Conservation (phyloP, 768 basidiomycete species). For the Hygrocybe coccinea region DNA sequence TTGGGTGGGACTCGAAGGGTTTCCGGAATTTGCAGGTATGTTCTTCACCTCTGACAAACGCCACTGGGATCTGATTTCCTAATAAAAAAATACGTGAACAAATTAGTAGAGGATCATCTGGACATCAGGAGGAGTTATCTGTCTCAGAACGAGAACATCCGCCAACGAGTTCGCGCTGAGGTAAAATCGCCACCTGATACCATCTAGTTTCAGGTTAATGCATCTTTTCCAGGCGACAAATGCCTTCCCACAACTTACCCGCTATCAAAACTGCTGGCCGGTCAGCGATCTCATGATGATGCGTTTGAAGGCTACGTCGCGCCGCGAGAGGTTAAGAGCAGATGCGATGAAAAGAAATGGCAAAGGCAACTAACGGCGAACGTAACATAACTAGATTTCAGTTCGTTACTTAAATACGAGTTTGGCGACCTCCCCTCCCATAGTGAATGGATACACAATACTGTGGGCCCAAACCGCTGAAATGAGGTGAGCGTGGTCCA, state of each 20-base stretch:
- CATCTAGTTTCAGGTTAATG: neutral
- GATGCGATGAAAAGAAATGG: no score
- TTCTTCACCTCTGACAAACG: neutral
- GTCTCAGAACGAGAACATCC: slow-evolving; percentile 1
- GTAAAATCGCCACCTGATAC: slow-evolving; percentile 2
- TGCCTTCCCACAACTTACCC: neutral
- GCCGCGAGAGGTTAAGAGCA: neutral
- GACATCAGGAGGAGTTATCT: slow-evolving; percentile 9
- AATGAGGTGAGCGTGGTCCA: no score
- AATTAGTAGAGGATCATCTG: slow-evolving; percentile 11
- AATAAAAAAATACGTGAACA: slow-evolving; percentile 4
- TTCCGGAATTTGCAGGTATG: slow-evolving; percentile 21
- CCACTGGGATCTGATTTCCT: no score
- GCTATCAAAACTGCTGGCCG: slow-evolving; percentile 4
- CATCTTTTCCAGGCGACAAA: neutral
- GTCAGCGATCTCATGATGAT: slow-evolving; percentile 1
- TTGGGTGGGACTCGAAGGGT: slow-evolving; percentile 17
- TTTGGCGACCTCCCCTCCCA: no score
- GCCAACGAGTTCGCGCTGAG: neutral
- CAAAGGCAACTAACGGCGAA: no score
- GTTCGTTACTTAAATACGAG: no score
- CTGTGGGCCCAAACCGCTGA: no score
- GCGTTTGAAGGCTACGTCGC: slow-evolving; percentile 5
- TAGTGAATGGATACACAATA: no score
- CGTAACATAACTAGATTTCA: no score